Conservation (phyloP, 352 stramenopile genomes). For the Pseudoperonospora humuli region DNA sequence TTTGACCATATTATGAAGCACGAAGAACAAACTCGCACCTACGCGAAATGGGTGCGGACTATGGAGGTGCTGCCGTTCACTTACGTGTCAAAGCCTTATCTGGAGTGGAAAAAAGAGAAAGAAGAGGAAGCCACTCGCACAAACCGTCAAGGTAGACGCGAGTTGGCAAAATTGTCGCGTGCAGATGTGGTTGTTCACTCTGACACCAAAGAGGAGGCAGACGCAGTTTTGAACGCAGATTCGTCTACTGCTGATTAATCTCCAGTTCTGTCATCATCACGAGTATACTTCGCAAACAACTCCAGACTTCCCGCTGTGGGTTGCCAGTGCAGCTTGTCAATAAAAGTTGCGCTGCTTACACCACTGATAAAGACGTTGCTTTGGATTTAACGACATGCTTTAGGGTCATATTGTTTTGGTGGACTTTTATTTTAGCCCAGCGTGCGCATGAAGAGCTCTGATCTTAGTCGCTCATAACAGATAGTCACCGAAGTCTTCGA, state of each 20-base stretch:
- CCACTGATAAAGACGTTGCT: too few relatives aligned
- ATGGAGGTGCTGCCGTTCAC: conserved; percentile 64
- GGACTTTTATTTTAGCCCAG: too few relatives aligned
- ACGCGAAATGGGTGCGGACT: conserved; percentile 72
- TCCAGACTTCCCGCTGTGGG: background rate
- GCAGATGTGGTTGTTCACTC: conserved; percentile 3
- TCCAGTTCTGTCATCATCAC: background rate
- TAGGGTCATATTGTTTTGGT: too few relatives aligned
- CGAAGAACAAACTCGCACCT: conserved; percentile 65
- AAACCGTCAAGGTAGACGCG: conserved; percentile 34
- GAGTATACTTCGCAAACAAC: background rate
- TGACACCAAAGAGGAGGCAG: background rate
- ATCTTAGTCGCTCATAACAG: too few relatives aligned
- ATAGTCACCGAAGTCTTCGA: too few relatives aligned
- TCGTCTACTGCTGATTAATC: conserved; percentile 3
- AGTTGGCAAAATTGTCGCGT: conserved; percentile 30
- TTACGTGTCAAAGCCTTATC: conserved; percentile 50
- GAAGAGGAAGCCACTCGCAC: conserved; percentile 39
- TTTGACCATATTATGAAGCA: conserved; percentile 81
- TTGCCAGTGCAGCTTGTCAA: too few relatives aligned
- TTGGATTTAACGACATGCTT: too few relatives aligned
- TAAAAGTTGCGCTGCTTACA: too few relatives aligned
- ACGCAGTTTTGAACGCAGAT: background rate
- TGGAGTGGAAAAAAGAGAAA: conserved; percentile 72
- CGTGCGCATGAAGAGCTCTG: too few relatives aligned